A percentile compares a stretch with the other conserved stretches of the same genome.
Evolutionary conservation across 2,329 filamentous ascomycete species (phyloP).

Genomic region (Penicillium hordei): DNA sequence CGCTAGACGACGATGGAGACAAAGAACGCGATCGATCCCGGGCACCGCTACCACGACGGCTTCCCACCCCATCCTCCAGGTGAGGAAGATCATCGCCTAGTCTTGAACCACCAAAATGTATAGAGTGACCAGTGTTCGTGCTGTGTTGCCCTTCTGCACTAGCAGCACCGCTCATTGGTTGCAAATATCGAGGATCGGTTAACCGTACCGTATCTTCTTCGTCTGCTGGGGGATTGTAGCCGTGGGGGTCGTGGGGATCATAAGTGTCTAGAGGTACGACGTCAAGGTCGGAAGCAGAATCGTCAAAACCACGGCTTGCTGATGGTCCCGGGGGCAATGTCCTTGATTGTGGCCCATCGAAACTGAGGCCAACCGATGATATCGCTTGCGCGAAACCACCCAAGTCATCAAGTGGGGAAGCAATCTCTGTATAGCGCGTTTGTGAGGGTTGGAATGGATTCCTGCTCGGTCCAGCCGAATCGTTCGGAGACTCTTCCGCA

Average conservation of each 20-base stretch:
- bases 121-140: slow-evolving; percentile 55
- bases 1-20: slow-evolving; percentile 61
- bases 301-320: slow-evolving; percentile 26
- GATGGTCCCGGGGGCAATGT: slow-evolving; percentile 12
- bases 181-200: slow-evolving; percentile 57
- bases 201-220: slow-evolving; percentile 59
- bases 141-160: slow-evolving; percentile 46
- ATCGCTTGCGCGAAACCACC: slow-evolving; percentile 45
- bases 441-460: slow-evolving; percentile 23
- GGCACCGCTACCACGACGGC: slow-evolving; percentile 56
- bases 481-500: slow-evolving; percentile 51
- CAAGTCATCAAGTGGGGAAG: slow-evolving; percentile 37
- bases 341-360: slow-evolving; percentile 30
- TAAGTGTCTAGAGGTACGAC: slow-evolving; percentile 31
- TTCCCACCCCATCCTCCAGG: slow-evolving; percentile 58
- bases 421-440: slow-evolving; percentile 26
- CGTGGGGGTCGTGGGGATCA: slow-evolving; percentile 47
- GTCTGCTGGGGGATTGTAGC: slow-evolving; percentile 56
- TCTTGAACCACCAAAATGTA: slow-evolving; percentile 54
- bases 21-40: slow-evolving; percentile 53
- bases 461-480: slow-evolving; percentile 24
- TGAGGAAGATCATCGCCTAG: slow-evolving; percentile 61
- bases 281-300: slow-evolving; percentile 31
- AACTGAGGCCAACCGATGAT: slow-evolving; percentile 44
- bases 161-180: slow-evolving; percentile 56